Percentiles rank a stretch among this genome's conserved stretches.
These are phyloP conservation scores for Tritrichomonas musculus DNA, from an alignment of 208 protist genomes.

Conservation along the genomic window DNA sequence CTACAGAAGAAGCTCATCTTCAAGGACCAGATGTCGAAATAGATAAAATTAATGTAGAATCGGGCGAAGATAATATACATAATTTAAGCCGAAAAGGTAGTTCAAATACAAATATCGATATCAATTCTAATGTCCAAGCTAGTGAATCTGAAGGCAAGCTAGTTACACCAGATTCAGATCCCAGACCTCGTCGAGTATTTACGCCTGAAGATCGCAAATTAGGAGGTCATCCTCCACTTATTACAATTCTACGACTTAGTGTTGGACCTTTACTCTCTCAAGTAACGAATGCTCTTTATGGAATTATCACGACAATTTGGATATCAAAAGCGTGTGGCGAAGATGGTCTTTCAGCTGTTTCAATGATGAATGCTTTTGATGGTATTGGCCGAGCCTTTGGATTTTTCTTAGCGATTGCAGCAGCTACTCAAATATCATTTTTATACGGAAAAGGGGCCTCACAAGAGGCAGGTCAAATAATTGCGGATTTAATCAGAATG, in stretches of 20 bases:
- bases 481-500: neutral
- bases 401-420: neutral
- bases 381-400: neutral
- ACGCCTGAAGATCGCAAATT: neutral
- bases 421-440: neutral
- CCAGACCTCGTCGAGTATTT: too few relatives aligned
- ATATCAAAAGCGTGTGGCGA: neutral
- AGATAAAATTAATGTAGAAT: too few relatives aligned
- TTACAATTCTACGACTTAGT: neutral
- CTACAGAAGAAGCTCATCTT: too few relatives aligned
- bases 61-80: too few relatives aligned
- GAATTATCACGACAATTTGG: slow-evolving; percentile 4
- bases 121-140: too few relatives aligned
- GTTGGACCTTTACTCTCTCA: neutral
- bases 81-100: too few relatives aligned
- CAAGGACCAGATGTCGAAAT: too few relatives aligned
- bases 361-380: slow-evolving; percentile 12
- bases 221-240: neutral
- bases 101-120: too few relatives aligned
- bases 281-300: neutral
- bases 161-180: too few relatives aligned
- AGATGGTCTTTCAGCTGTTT: neutral
- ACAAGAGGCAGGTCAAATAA: neutral
- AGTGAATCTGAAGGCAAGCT: too few relatives aligned
- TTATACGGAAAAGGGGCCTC: neutral